These are phyloP conservation scores for Spiraea crenata DNA, from an alignment of 331 rosid species.

Conservation along the genomic window DNA sequence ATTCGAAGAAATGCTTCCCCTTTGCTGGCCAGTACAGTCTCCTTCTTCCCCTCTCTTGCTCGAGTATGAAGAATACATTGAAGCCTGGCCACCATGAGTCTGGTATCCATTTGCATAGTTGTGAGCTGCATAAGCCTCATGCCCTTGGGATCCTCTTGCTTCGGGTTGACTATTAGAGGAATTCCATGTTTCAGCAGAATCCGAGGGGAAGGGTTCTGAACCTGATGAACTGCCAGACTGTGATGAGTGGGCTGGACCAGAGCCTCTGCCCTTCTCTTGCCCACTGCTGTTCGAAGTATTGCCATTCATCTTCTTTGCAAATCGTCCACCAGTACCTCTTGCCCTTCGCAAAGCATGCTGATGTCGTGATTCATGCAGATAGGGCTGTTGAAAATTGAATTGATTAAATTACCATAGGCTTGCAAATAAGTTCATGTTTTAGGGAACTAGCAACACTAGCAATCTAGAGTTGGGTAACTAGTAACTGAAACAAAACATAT, in stretches of 20 bases:
- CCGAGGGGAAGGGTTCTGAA: slow-evolving; percentile 71
- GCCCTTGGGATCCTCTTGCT: slow-evolving; percentile 40
- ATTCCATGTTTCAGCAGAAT: slow-evolving; percentile 80
- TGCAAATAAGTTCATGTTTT: background rate
- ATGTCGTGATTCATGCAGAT: slow-evolving; percentile 97
- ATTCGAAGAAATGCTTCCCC: slow-evolving; percentile 52
- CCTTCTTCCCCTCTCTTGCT: slow-evolving; percentile 78
- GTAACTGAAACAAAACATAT: background rate
- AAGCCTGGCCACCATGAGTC: slow-evolving; percentile 51
- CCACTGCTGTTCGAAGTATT: slow-evolving; percentile 42
- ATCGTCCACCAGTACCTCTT: slow-evolving; percentile 92
- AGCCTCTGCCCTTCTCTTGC: slow-evolving; percentile 51
- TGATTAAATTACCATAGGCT: background rate
- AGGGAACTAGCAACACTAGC: background rate
- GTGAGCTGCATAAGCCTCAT: slow-evolving; percentile 24
- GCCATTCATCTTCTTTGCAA: slow-evolving; percentile 64
- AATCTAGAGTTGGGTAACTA: background rate
- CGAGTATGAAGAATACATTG: slow-evolving; percentile 43
- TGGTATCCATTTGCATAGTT: slow-evolving; percentile 51
- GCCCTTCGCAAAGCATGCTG: slow-evolving; percentile 96
- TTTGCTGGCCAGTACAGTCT: slow-evolving; percentile 62
- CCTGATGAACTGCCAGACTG: slow-evolving; percentile 86
- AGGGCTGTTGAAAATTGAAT: slow-evolving; percentile 58
- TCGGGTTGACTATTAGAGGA: slow-evolving; percentile 59
- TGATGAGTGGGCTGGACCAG: slow-evolving; percentile 68